phyloP scores from a whole-genome alignment of 257 asterid species.

The Eucommia ulmoides region DNA sequence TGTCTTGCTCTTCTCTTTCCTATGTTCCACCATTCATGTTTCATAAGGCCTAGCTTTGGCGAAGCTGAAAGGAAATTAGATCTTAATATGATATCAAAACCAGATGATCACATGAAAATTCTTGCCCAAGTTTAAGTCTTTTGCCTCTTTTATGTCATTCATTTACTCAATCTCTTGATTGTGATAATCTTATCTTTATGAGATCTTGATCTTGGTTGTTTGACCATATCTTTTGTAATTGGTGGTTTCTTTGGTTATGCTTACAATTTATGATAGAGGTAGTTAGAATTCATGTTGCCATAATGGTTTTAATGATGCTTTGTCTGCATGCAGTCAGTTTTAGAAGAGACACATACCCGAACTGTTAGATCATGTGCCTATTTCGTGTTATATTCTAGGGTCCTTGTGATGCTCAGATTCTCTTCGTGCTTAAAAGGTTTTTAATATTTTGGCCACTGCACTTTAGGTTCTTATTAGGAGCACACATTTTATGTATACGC shows the following conservation, averaged over 20 bases:
- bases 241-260: too few species aligned
- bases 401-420: too few species aligned
- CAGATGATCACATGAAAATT: neutral
- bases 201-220: neutral
- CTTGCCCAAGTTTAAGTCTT: neutral
- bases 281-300: too few species aligned
- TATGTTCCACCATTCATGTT: neutral
- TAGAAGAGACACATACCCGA: constrained; percentile 77
- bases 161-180: neutral
- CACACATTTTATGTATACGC: too few species aligned
- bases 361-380: constrained; percentile 81
- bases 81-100: neutral
- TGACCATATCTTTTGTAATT: neutral
- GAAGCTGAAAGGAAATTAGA: neutral
- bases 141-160: neutral
- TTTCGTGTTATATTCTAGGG: too few species aligned
- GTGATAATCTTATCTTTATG: neutral
- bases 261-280: too few species aligned
- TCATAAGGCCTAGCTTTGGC: neutral
- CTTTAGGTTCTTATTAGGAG: too few species aligned
- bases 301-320: neutral
- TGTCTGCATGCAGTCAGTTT: constrained; percentile 42
- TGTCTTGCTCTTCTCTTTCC: neutral
- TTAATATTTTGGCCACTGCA: too few species aligned
- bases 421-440: too few species aligned